Evolutionary conservation across 1,284 basidiomycete species (phyloP).

Genomic region (Microbotryum intermedium): DNA sequence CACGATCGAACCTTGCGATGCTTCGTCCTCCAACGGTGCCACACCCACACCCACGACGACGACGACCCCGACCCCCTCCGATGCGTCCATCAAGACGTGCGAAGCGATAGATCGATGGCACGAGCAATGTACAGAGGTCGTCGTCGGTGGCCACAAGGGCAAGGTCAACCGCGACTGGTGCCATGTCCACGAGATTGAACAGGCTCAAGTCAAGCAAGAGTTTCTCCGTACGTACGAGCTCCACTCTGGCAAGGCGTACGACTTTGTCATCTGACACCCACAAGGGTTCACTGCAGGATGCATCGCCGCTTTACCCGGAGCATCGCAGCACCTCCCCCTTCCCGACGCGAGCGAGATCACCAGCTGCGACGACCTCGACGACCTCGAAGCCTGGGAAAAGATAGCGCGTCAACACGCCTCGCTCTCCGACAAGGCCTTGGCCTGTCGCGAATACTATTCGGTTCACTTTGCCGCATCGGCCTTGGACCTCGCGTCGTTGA

Average conservation of each 20-base stretch:
- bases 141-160: conserved; percentile 28
- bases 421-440: conserved; percentile 16
- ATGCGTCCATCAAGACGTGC: conserved; percentile 20
- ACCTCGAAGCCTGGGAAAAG: conserved; percentile 22
- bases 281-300: too few relatives aligned
- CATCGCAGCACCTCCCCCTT: neutral
- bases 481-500: conserved; percentile 12
- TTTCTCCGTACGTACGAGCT: conserved; percentile 22
- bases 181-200: conserved; percentile 22
- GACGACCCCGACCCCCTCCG: conserved; percentile 6
- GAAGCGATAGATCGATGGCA: conserved; percentile 22
- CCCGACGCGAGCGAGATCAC: neutral
- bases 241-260: too few relatives aligned
- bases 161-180: conserved; percentile 26
- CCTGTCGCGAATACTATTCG: conserved; percentile 19
- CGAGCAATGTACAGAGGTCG: conserved; percentile 18
- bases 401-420: conserved; percentile 11
- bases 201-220: conserved; percentile 12
- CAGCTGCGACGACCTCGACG: conserved; percentile 6
- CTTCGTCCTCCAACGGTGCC: too few relatives aligned
- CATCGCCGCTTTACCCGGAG: neutral
- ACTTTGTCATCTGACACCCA: too few relatives aligned
- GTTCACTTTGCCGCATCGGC: conserved; percentile 19
- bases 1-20: too few relatives aligned
- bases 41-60: neutral